Base-by-base conservation (phyloP, 2,329 filamentous ascomycete species). In the Graphilbum fragrans region DNA sequence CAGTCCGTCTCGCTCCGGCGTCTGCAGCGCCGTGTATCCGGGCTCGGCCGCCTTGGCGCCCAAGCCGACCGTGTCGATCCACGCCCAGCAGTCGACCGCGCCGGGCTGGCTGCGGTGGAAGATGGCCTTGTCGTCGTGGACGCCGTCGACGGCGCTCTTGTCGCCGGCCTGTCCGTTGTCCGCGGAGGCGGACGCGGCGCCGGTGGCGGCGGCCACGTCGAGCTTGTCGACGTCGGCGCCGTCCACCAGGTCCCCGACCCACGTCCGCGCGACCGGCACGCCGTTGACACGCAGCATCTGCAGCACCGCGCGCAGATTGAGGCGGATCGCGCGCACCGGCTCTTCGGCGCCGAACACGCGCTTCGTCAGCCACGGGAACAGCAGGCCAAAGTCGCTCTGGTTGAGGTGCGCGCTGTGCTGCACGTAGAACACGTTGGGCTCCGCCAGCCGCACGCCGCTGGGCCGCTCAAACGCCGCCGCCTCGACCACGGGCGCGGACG, bases 331-430 rank as follows among this genome's bases (percentile, higher is more conserved):
- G 12, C 74, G 65, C 52, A 77, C 74, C 0, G 77, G 76, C 39
- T 74, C 64, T 37, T 72, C 67, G 0, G 70, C 69, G 2, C 66
- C 66, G 49, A 78, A 74, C 9, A 79, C 66, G 49, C 66, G 69
- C 51, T 67, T 71, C 9, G 72, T 77, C 37, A 80, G 52, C 70
- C 79, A 82, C 0, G 85, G 85, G 54, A 93, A 93, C 19, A 94
- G 61, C 20, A 92, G 63, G 29, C 83, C 86, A 51, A 92, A 93
- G 54, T 94, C 86, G 18, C 77, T 83, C 59, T 93, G 86, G 44
- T 74, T 85, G 21, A 93, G 70, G 55, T 94, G 86, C 0, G 86
- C 84, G n/a, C 80, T 82, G 35, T 72, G 66, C 14, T 69, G 57
- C 3, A 85, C 78, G 56, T 85, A 90, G 62, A 84, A 93, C 53